A percentile compares a stretch with the other conserved stretches of the same genome.
phyloP scores from a whole-genome alignment of 257 asterid species.

The Salvia splendens region DNA sequence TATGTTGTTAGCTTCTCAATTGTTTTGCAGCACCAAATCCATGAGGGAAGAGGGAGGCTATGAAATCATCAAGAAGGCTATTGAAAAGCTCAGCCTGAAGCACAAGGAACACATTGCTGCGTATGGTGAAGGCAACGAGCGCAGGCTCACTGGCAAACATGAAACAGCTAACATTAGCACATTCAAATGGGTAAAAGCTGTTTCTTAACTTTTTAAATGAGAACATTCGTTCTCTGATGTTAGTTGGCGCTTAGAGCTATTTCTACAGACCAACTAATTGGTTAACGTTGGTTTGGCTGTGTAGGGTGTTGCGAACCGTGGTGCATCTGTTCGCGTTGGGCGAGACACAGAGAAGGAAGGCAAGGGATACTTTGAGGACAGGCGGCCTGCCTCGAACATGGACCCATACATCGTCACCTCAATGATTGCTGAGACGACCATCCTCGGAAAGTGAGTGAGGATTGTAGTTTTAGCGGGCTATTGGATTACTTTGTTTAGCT shows the following conservation, averaged over 20 bases:
- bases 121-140: slow-evolving; percentile 92
- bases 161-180: slow-evolving; percentile 78
- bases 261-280: background rate
- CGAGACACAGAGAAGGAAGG: slow-evolving; percentile 91
- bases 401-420: slow-evolving; percentile 89
- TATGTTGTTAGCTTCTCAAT: background rate
- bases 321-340: slow-evolving; percentile 88
- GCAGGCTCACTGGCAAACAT: slow-evolving; percentile 89
- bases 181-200: slow-evolving; percentile 71
- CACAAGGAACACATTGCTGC: slow-evolving; percentile 97
- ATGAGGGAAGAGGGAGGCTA: slow-evolving; percentile 83
- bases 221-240: background rate
- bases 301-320: slow-evolving; percentile 96
- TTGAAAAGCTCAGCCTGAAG: slow-evolving; percentile 66
- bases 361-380: slow-evolving; percentile 91
- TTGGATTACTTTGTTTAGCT: background rate
- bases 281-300: background rate
- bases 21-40: slow-evolving; percentile 68
- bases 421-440: slow-evolving; percentile 92
- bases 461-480: background rate
- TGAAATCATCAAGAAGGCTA: slow-evolving; percentile 80
- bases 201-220: too few species aligned
- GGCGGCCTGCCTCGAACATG: slow-evolving; percentile 97
- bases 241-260: too few species aligned
- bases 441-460: slow-evolving; percentile 47